Conservation (phyloP, 345 rosid genomes). For the Clausena lansium region DNA sequence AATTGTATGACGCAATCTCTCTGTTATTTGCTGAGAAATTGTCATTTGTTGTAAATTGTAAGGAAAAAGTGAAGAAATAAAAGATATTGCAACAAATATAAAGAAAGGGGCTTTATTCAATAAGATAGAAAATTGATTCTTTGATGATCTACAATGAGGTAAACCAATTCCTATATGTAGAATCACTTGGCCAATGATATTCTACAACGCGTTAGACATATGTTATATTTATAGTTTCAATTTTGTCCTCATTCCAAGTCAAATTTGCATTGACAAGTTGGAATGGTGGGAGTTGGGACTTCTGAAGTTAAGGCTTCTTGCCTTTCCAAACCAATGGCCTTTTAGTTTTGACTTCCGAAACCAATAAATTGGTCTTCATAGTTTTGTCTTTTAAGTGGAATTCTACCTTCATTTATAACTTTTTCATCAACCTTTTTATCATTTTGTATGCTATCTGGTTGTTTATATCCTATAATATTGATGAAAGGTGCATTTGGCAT, state of each 20-base stretch:
- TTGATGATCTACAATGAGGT: neutral
- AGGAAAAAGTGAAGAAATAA: neutral
- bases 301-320: no score
- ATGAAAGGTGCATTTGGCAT: constrained; percentile 4
- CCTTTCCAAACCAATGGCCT: no score
- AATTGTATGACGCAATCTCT: constrained; percentile 4
- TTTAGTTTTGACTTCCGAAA: neutral
- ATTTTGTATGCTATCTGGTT: neutral
- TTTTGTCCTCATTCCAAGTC: no score
- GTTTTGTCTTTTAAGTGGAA: neutral
- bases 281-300: no score
- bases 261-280: no score
- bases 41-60: no score
- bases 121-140: no score
- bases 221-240: no score
- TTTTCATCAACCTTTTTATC: neutral
- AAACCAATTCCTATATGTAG: no score
- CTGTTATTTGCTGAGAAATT: neutral
- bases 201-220: neutral
- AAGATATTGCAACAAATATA: neutral
- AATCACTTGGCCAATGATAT: neutral
- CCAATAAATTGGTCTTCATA: neutral
- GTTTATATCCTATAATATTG: neutral
- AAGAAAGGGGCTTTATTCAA: neutral
- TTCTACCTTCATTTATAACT: neutral